Evolutionary conservation across 1,284 basidiomycete genomes (phyloP).

Genomic region (Sporisorium iseilematis-ciliati): DNA sequence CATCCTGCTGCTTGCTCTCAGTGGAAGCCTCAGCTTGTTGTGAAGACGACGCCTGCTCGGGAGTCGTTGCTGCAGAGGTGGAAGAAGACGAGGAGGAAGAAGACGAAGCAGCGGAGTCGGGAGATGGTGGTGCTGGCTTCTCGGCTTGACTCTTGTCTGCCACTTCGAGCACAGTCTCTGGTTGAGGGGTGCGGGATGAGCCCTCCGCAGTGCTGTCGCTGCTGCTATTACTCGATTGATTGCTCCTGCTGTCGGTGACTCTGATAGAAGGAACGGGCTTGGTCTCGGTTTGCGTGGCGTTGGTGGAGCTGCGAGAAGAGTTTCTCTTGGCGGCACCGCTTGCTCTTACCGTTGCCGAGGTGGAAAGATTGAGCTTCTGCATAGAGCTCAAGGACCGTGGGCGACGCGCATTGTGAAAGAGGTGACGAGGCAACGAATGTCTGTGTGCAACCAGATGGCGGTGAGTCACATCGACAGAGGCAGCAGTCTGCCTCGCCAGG

Average conservation of each 20-base stretch:
- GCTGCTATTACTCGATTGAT: not conserved
- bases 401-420: constrained; percentile 32
- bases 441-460: constrained; percentile 7
- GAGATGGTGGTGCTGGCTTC: constrained; percentile 2
- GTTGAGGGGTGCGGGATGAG: constrained; percentile 18
- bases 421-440: constrained; percentile 32
- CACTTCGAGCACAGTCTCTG: constrained; percentile 27
- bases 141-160: constrained; percentile 3
- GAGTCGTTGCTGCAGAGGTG: constrained; percentile 5
- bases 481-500: constrained; percentile 19
- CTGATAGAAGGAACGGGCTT: constrained; percentile 12
- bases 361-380: constrained; percentile 23
- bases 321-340: constrained; percentile 9
- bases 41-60: constrained; percentile 9
- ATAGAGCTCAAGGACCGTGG: constrained; percentile 9
- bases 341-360: constrained; percentile 13
- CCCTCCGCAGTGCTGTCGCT: constrained; percentile 1
- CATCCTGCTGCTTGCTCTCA: constrained; percentile 19
- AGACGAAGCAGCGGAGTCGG: not conserved
- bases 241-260: constrained; percentile 27
- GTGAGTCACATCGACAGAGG: constrained; percentile 3
- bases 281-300: not conserved
- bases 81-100: constrained; percentile 5
- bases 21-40: constrained; percentile 14
- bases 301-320: not conserved